Evolutionary conservation across 371 early-diverging fungal genomes (phyloP).

Genomic region (Thermomucor indicae-seudaticae): DNA sequence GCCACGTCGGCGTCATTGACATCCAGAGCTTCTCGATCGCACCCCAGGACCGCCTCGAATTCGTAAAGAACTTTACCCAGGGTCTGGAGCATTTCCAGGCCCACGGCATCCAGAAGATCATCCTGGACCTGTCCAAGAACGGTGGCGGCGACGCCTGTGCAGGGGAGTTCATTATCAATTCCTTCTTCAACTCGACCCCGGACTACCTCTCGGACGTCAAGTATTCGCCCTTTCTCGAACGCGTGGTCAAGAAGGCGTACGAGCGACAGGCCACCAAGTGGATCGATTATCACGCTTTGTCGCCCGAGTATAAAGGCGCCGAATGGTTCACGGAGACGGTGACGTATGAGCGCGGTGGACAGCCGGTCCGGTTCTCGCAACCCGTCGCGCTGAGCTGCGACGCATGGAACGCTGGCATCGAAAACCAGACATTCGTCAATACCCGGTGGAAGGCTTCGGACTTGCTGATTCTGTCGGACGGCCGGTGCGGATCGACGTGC

Average conservation of each 20-base stretch:
- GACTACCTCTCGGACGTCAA: conserved; percentile 46
- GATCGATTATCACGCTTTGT: conserved; percentile 39
- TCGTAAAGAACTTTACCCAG: conserved; percentile 26
- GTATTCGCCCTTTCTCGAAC: conserved; percentile 38
- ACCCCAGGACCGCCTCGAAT: conserved; percentile 27
- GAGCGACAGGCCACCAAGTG: conserved; percentile 36
- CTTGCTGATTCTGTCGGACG: conserved; percentile 40
- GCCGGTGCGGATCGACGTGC: conserved; percentile 50
- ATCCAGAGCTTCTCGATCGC: conserved; percentile 46
- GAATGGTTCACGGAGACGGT: conserved; percentile 33
- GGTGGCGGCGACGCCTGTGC: conserved; percentile 54
- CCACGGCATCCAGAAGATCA: conserved; percentile 41
- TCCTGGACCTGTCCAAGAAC: conserved; percentile 42
- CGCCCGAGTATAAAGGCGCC: conserved; percentile 11
- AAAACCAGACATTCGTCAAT: conserved; percentile 18
- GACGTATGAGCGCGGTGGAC: conserved; percentile 27
- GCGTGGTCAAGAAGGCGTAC: conserved; percentile 36
- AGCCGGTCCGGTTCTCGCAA: conserved; percentile 35
- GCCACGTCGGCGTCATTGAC: conserved; percentile 44
- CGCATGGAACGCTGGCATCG: conserved; percentile 13
- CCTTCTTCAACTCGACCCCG: conserved; percentile 39
- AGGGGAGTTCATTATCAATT: conserved; percentile 46
- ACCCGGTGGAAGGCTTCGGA: conserved; percentile 35
- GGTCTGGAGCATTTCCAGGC: conserved; percentile 36
- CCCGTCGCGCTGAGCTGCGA: conserved; percentile 31